Percentiles rank a stretch among this genome's conserved stretches.
phyloP scores from a whole-genome alignment of 495 filamentous ascomycete genomes.

The Echria macrotheca region DNA sequence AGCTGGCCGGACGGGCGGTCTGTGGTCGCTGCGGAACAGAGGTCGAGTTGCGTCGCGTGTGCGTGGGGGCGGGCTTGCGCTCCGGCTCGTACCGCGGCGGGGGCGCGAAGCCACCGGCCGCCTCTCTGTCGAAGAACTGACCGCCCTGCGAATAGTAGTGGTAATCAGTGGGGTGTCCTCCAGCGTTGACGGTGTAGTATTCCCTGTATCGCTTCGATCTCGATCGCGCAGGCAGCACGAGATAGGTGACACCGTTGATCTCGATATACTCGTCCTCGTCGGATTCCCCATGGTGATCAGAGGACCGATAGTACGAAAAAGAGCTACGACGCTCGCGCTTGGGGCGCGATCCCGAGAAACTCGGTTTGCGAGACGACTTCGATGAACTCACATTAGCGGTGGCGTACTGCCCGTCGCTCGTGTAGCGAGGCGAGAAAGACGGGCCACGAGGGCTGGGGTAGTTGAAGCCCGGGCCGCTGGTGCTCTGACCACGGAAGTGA shows the following conservation, averaged over 20 bases:
- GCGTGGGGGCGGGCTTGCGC: slow-evolving; percentile 30
- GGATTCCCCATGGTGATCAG: slow-evolving; percentile 49
- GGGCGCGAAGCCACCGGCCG: slow-evolving; percentile 33
- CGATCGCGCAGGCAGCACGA: slow-evolving; percentile 41
- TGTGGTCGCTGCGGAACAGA: slow-evolving; percentile 38
- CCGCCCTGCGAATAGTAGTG: slow-evolving; percentile 49
- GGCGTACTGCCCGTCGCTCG: slow-evolving; percentile 51
- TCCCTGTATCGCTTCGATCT: slow-evolving; percentile 35
- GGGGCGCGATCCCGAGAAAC: slow-evolving; percentile 40
- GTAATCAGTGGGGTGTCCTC: slow-evolving; percentile 53
- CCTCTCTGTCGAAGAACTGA: slow-evolving; percentile 33
- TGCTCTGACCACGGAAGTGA: slow-evolving; percentile 41
- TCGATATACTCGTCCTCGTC: slow-evolving; percentile 57
- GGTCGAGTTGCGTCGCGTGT: slow-evolving; percentile 39
- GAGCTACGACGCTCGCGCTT: slow-evolving; percentile 46
- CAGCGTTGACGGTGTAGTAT: slow-evolving; percentile 35
- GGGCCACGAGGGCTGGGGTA: slow-evolving; percentile 33
- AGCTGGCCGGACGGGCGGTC: slow-evolving; percentile 37
- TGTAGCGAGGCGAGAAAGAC: slow-evolving; percentile 45
- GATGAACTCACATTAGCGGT: slow-evolving; percentile 52
- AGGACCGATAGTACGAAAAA: slow-evolving; percentile 50
- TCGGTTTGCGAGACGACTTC: slow-evolving; percentile 43
- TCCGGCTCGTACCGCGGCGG: slow-evolving; percentile 40
- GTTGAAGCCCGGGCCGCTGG: slow-evolving; percentile 19
- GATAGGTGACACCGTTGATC: slow-evolving; percentile 42